Base-by-base conservation (phyloP, 129 eudicot genomes). In the Logfia minima region DNA sequence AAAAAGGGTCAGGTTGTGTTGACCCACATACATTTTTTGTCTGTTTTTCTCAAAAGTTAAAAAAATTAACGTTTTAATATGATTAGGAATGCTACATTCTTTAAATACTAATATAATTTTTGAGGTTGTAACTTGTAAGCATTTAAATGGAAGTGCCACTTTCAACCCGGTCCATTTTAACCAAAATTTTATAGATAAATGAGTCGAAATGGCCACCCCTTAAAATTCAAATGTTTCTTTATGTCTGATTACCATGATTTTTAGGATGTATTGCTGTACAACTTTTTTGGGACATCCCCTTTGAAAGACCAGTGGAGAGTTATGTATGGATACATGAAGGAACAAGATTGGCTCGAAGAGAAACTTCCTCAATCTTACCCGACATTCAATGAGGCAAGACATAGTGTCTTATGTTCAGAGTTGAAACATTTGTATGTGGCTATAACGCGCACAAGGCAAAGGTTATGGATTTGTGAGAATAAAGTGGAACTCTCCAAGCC, bases 391-490 rank as follows among this genome's bases (percentile, higher is more conserved):
- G 83, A 77, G 72, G 77, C 88, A 66, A 89, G 74, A 45, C 96
- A 92, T 72, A 84, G 84, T 80, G 80, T 92, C 31, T 43, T 92
- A 78, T 89, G 95, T 59, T 92, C 97, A 17, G 97, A 92, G 69
- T 81, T 92, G 71, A 92, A 92, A 66, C 92, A 89, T 24, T 41
- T 92, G 19, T 92, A 92, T 68, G 92, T 92, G 62, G 97, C 97
- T 63, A 92, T 92, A 28, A 92, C 97, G 55, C 86, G 97, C 6
- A 92, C 95, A 21, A 86, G 89, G 71, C 97, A 92, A 84, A 84
- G 97, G 65, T 74, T 92, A 63, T 92, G 96, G 97, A 84, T 92
- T 23, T 89, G 90, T 72, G 97, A 92, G 80, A 89, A 84, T n/a
- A 74, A 29, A 14, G 90, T 85, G 76, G 92, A 87, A 26, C 68